A percentile compares a stretch with the other conserved stretches of the same genome.
phyloP scores from a whole-genome alignment of 345 rosid species.

The Euphorbia peplus region DNA sequence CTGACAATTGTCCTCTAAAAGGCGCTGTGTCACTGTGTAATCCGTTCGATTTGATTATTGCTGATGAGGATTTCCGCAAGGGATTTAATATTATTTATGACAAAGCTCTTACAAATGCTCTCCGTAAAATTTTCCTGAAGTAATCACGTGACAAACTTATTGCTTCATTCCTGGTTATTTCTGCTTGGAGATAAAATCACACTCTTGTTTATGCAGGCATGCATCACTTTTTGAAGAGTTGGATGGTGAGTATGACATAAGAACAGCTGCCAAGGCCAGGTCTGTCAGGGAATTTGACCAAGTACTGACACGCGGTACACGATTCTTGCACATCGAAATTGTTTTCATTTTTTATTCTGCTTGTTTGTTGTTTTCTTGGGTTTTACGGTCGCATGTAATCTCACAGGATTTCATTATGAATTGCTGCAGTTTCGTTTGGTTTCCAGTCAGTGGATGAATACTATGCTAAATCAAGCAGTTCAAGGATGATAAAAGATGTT shows the following conservation, averaged over 20 bases:
- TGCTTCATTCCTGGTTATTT: conserved; percentile 15
- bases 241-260: conserved; percentile 72
- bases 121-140: conserved; percentile 63
- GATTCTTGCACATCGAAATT: conserved; percentile 4
- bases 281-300: conserved; percentile 84
- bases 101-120: conserved; percentile 68
- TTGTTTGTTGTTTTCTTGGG: background rate
- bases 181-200: conserved; percentile 11
- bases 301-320: conserved; percentile 72
- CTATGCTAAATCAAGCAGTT: conserved; percentile 81
- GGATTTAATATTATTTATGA: conserved; percentile 87
- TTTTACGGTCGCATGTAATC: background rate
- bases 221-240: conserved; percentile 82
- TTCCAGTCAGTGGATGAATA: conserved; percentile 90
- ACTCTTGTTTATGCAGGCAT: conserved; percentile 48
- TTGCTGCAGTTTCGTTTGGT: conserved; percentile 77
- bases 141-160: conserved; percentile 28
- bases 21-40: conserved; percentile 91
- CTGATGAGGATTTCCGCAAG: conserved; percentile 89
- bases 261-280: conserved; percentile 64
- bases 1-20: conserved; percentile 55
- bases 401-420: conserved; percentile 6
- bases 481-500: conserved; percentile 60
- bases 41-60: conserved; percentile 86
- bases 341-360: background rate